Percentiles rank a stretch among this genome's conserved stretches.
phyloP scores from a whole-genome alignment of 768 basidiomycete species.

The Hemileccinum impolitum region DNA sequence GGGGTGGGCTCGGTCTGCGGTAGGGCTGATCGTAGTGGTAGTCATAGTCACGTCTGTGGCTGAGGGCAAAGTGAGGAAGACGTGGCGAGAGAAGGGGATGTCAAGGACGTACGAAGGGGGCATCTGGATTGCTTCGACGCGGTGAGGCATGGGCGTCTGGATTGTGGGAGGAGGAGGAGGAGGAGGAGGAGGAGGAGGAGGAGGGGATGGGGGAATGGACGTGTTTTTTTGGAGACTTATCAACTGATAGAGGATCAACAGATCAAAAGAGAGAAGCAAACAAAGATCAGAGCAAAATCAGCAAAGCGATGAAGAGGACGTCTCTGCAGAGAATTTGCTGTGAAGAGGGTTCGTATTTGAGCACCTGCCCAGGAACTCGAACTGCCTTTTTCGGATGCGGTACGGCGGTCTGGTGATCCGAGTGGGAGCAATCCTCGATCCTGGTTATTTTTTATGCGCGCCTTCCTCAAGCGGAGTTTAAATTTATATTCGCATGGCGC shows the following conservation, averaged over 20 bases:
- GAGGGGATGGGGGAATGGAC: too few species aligned
- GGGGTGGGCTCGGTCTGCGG: slow-evolving; percentile 44
- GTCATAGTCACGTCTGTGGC: slow-evolving; percentile 37
- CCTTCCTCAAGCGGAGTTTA: slow-evolving; percentile 21
- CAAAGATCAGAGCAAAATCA: slow-evolving; percentile 15
- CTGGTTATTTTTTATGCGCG: too few species aligned
- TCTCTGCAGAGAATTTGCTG: too few species aligned
- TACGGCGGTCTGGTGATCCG: slow-evolving; percentile 29
- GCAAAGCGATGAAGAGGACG: too few species aligned
- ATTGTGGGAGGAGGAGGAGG: slow-evolving; percentile 14
- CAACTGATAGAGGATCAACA: slow-evolving; percentile 39
- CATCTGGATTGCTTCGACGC: slow-evolving; percentile 47
- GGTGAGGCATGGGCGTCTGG: slow-evolving; percentile 43
- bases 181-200: too few species aligned
- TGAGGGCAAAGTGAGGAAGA: slow-evolving; percentile 29
- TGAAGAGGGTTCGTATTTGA: too few species aligned
- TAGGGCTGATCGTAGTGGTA: slow-evolving; percentile 40
- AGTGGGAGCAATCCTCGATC: slow-evolving; percentile 12
- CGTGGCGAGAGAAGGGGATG: slow-evolving; percentile 22
- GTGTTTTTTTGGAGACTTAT: too few species aligned
- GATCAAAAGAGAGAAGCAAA: slow-evolving; percentile 37
- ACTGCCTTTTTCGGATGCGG: slow-evolving; percentile 18
- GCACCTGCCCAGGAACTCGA: too few species aligned
- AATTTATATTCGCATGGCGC: slow-evolving; percentile 16
- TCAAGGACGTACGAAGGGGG: slow-evolving; percentile 32